Evolutionary conservation across 208 protist genomes (phyloP).

Genomic region (Trypanosoma theileri): DNA sequence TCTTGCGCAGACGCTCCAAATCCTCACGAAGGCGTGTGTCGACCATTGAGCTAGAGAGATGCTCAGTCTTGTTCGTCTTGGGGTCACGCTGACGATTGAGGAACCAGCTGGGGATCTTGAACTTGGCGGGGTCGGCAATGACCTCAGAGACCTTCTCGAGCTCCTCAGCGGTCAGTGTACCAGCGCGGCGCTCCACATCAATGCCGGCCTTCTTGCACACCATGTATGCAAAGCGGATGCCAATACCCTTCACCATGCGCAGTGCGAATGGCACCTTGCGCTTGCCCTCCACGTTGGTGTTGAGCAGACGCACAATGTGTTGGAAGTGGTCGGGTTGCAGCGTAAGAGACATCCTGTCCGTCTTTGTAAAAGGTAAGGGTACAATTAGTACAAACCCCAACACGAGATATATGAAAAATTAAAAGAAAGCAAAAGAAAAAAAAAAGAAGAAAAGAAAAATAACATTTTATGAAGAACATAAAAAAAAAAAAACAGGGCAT

Average conservation of each 20-base stretch:
- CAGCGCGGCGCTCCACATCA: constrained; percentile 95
- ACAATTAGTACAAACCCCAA: constrained; percentile 20
- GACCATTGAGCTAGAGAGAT: constrained; percentile 96
- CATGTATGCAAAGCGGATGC: constrained; percentile 98
- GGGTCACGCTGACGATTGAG: constrained; percentile 99
- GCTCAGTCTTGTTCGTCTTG: constrained; percentile 97
- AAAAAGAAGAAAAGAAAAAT: constrained; percentile 14
- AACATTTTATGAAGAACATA: neutral
- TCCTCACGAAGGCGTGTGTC: constrained; percentile 99
- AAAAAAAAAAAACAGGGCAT: too few species aligned
- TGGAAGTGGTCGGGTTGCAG: constrained; percentile 95
- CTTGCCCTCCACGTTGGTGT: constrained; percentile 99
- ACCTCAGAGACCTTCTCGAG: constrained; percentile 97
- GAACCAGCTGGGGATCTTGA: constrained; percentile 99
- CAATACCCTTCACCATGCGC: constrained; percentile 99
- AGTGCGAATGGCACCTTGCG: constrained; percentile 98
- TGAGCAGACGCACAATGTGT: constrained; percentile 99
- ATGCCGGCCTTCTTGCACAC: constrained; percentile 99
- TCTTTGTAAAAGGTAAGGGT: constrained; percentile 5
- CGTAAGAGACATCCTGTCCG: constrained; percentile 50
- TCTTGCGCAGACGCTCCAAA: constrained; percentile 99
- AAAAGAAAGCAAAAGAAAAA: neutral
- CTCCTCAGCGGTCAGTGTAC: constrained; percentile 92
- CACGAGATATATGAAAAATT: constrained; percentile 1
- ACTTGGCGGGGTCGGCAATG: constrained; percentile 97